Evolutionary conservation across 2,329 filamentous ascomycete species (phyloP), one percentile per base, ranked within the genome.

Genomic region (Emmonsiellopsis sp.): DNA sequence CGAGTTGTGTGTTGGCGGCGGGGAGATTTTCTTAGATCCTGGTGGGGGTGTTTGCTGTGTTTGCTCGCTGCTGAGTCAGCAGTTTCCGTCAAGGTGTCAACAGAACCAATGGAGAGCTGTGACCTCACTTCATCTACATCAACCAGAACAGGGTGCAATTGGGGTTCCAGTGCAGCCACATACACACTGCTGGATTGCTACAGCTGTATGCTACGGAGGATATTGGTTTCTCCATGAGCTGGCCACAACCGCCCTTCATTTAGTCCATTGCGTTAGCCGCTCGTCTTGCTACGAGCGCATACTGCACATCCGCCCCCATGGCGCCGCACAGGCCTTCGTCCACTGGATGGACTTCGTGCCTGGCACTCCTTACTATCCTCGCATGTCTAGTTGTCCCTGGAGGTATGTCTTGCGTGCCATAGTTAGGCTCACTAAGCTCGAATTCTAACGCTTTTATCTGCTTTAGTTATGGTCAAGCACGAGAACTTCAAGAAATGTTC

Each of bases 401-500:
- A 73, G 77, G 87, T 88, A 76, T 68, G 81, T 54, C 51, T 51
- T 20, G 20, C 10, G 40, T 9, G 30, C 55, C 49, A 30, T 32
- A 37, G 5, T 13, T 10, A 13, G 11, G 40, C 20, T 7, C n/a
- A 20, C 35, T 15, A 30, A 35, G 31, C 44, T 52, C 50, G 16
- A 30, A 31, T 34, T 47, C 44, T 34, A 30, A 47, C 44, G 44
- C 55, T 32, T 16, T 41, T 35, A 37, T 38, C 30, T 40, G 20
- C 54, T 55, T 32, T 61, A 95, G 90, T 81, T 59, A 79, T 82
- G 63, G 93, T 98, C 51, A 98, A 98, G 75, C 87, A 95, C 67
- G 84, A 95, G 64, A 91, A 95, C 70, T 98, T 97, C 79, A 98
- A 97, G 69, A 95, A 87, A 63, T 98, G 93, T 75, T 76, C 87